Evolutionary conservation across 1,284 basidiomycete species (phyloP).

Genomic region (Lentinus polychrous): DNA sequence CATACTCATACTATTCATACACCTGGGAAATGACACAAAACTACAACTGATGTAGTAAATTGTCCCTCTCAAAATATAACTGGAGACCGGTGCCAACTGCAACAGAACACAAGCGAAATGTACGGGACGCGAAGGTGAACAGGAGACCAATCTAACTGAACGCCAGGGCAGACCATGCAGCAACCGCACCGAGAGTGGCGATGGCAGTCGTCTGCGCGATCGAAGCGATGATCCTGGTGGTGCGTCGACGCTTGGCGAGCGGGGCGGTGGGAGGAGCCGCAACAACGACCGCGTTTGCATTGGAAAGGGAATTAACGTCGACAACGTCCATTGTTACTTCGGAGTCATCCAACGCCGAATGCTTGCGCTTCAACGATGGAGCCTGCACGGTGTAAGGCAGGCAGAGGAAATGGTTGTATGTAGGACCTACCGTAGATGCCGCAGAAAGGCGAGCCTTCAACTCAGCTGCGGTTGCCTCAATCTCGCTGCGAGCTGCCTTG

Average conservation of each 20-base stretch:
- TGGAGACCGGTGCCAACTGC: not conserved
- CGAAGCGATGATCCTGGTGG: conserved; percentile 32
- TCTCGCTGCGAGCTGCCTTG: conserved; percentile 23
- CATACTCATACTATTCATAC: not conserved
- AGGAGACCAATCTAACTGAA: conserved; percentile 26
- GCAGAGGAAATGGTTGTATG: conserved; percentile 5
- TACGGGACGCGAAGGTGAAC: too few species aligned
- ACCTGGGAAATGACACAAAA: not conserved
- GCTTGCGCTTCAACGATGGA: conserved; percentile 28
- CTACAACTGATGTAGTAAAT: too few species aligned
- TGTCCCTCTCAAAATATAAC: too few species aligned
- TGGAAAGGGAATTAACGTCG: not conserved
- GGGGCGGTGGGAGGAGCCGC: conserved; percentile 12
- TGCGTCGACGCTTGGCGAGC: conserved; percentile 36
- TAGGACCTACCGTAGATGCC: conserved; percentile 10
- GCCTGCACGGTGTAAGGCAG: conserved; percentile 18
- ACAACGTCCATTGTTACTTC: conserved; percentile 3
- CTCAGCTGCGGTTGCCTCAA: conserved; percentile 21
- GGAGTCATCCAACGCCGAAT: conserved; percentile 16
- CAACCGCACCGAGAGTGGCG: conserved; percentile 55
- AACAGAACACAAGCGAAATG: too few species aligned
- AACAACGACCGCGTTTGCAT: not conserved
- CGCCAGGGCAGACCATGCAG: conserved; percentile 62
- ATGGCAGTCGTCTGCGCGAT: conserved; percentile 51
- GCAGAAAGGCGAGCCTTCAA: conserved; percentile 15